Evolutionary conservation across 495 filamentous ascomycete species (phyloP), one percentile per base, ranked within the genome.

Genomic region (Lasiosphaeria ovina): DNA sequence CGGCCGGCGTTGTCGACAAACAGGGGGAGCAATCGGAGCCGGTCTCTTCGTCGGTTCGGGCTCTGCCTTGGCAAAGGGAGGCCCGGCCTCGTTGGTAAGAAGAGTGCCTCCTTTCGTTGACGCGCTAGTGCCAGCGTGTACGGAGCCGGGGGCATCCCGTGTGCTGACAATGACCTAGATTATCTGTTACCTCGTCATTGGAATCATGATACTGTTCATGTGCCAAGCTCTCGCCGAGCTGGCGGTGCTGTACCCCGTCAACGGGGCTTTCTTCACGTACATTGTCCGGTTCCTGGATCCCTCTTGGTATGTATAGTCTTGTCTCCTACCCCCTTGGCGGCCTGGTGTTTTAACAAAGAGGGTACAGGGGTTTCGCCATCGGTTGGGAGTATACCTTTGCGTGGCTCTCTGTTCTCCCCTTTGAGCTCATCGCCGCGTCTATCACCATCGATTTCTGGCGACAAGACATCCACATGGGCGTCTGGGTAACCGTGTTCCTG

Each of bases 301-400:
- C 33, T 85, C 85, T 61, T 82, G 91, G 79, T 70, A 62, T 47
- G 71, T 57, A 11, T 12, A 10, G 16, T 5, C 38, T 31, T 14
- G 12, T n/a, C 7, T 9, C n/a, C 45, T 14, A 3, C 8, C 38
- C 16, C 6, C 48, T 24, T 57, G 12, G 47, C 42, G n/a, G 36
- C 16, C 42, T 57, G 34, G 32, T n/a, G 17, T 40, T 48, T 24
- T 24, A 24, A 24, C 24, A 17, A 55, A 55, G n/a, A 1, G 35
- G 34, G 3, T 47, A 8, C 31, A 76, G 73, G 74, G 89, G 90
- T 16, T 92, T 93, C 66, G 87, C 89, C 55, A 88, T 92, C 74
- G 90, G 90, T 31, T 89, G 86, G 85, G 79, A 87, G 65, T 90
- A 89, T 61, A 81, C 82, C 42, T 75, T 88, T 35, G 70, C 74